Evolutionary conservation across 257 asterid genomes (phyloP).

Genomic region (Solanum ahanhuiri): DNA sequence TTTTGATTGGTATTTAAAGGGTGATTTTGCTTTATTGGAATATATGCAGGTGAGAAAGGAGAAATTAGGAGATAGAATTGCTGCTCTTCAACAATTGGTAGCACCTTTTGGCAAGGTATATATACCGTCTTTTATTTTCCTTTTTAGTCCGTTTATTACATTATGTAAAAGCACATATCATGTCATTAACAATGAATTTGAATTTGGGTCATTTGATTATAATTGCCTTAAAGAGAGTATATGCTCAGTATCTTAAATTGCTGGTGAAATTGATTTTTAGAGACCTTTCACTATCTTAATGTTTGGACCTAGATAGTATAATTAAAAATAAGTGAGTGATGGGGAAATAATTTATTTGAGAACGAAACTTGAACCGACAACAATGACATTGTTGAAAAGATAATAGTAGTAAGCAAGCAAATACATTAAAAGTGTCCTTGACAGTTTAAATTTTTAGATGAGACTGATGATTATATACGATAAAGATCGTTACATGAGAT

Average conservation of each 20-base stretch:
- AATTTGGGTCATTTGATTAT: background rate
- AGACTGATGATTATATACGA: rapidly evolving
- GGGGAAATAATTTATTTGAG: background rate
- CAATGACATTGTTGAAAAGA: background rate
- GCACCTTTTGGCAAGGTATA: conserved; percentile 94
- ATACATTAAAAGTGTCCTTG: background rate
- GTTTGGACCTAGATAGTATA: background rate
- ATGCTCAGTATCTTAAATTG: background rate
- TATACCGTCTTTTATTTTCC: rapidly evolving
- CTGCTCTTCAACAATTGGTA: conserved; percentile 88
- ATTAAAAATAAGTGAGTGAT: background rate
- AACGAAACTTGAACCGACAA: background rate
- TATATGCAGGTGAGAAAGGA: conserved; percentile 66
- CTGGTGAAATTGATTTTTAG: background rate
- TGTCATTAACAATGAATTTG: too few species aligned
- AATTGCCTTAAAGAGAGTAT: background rate
- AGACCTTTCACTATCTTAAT: background rate
- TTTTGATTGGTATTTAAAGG: background rate
- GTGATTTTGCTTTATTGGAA: background rate
- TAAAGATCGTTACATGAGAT: background rate
- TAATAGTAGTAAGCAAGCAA: background rate
- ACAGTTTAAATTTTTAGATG: background rate
- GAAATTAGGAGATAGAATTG: conserved; percentile 85
- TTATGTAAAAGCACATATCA: background rate
- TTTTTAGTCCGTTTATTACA: background rate